These are phyloP conservation scores for Tylopilus sp. DNA, from an alignment of 768 basidiomycete genomes.

Conservation along the genomic window DNA sequence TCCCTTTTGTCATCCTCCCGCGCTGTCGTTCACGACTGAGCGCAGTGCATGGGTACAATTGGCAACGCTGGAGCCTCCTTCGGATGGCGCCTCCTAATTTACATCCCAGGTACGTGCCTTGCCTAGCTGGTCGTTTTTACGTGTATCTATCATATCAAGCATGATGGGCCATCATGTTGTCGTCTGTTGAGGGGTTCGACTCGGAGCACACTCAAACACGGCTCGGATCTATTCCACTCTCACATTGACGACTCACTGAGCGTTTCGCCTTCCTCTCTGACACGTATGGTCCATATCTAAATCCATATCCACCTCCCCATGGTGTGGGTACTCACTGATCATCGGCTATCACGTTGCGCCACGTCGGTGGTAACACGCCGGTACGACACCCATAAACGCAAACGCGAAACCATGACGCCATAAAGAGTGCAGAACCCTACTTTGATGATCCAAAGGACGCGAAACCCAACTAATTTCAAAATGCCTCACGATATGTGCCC, in stretches of 20 bases:
- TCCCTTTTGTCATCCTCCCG: not conserved
- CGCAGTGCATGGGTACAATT: not conserved
- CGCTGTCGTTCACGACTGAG: not conserved
- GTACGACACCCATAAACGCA: not conserved
- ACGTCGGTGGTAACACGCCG: not conserved
- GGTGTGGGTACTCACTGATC: not conserved
- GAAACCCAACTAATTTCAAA: not conserved
- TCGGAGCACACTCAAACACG: not conserved
- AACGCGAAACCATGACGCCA: not conserved
- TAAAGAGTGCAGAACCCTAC: not conserved
- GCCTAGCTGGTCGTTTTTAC: not conserved
- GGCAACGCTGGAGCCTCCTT: not conserved
- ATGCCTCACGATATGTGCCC: not conserved
- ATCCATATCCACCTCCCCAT: not conserved
- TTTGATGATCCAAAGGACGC: not conserved
- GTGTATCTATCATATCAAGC: constrained; percentile 1
- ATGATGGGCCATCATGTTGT: not conserved
- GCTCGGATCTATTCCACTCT: constrained; percentile 4
- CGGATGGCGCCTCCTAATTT: not conserved
- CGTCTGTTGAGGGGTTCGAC: not conserved
- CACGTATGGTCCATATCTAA: not conserved
- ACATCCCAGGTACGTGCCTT: not conserved
- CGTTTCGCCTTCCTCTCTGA: not conserved
- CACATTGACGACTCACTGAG: not conserved
- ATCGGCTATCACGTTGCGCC: not conserved